Evolutionary conservation across 2,329 filamentous ascomycete genomes (phyloP).

Genomic region (Calonectria pseudoturangicola): DNA sequence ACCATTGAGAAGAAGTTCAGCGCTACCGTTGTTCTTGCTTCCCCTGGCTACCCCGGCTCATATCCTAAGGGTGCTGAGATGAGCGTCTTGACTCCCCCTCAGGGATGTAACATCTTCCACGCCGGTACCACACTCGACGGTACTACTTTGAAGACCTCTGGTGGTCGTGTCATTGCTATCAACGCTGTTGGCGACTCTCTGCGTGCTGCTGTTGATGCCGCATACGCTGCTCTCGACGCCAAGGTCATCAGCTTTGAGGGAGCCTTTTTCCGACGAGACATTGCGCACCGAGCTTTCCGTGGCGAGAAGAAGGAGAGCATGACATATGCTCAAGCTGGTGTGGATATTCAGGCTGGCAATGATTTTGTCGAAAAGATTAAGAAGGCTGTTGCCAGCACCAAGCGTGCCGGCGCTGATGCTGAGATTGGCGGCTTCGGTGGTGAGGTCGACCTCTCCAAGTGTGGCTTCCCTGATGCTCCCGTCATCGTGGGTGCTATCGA

Average conservation of each 20-base stretch:
- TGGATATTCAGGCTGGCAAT: slow-evolving; percentile 96
- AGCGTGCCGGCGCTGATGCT: slow-evolving; percentile 90
- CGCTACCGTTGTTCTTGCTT: slow-evolving; percentile 94
- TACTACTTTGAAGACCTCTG: slow-evolving; percentile 82
- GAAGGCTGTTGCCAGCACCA: slow-evolving; percentile 88
- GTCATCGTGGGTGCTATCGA: slow-evolving; percentile 96
- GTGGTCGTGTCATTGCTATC: slow-evolving; percentile 95
- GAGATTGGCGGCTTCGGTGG: slow-evolving; percentile 97
- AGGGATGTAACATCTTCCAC: slow-evolving; percentile 86
- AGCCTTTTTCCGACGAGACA: slow-evolving; percentile 95
- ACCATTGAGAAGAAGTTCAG: slow-evolving; percentile 83
- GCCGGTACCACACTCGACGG: slow-evolving; percentile 85
- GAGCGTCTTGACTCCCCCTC: slow-evolving; percentile 66
- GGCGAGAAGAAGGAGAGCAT: slow-evolving; percentile 71
- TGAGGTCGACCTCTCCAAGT: slow-evolving; percentile 74
- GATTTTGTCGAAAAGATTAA: slow-evolving; percentile 95
- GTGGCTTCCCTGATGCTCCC: slow-evolving; percentile 84
- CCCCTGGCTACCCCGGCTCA: slow-evolving; percentile 90
- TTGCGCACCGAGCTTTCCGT: slow-evolving; percentile 85
- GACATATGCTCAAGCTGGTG: slow-evolving; percentile 94
- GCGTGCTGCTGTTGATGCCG: slow-evolving; percentile 87
- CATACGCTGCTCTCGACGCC: slow-evolving; percentile 87
- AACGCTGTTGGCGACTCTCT: slow-evolving; percentile 84
- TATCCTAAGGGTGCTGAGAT: slow-evolving; percentile 87
- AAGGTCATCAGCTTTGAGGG: slow-evolving; percentile 84